Percentiles rank a stretch among this genome's conserved stretches.
Evolutionary conservation across 805 yeast genomes (phyloP).

Genomic region (Pichia cephalocereana): DNA sequence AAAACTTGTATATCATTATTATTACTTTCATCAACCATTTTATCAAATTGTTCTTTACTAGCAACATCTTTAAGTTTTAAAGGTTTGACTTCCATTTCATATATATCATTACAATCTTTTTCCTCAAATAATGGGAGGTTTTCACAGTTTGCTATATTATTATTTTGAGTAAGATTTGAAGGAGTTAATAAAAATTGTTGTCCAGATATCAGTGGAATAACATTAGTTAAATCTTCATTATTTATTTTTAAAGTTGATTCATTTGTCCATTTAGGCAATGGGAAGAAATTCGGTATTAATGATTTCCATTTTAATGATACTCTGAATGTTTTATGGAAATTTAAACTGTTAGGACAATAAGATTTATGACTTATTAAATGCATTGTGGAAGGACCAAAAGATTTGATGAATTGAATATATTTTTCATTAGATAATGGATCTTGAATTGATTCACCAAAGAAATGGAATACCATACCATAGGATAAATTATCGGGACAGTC

Average conservation of each 20-base stretch:
- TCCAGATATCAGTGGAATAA: constrained; percentile 23
- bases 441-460: constrained; percentile 46
- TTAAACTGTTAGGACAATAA: constrained; percentile 51
- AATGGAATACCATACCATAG: constrained; percentile 57
- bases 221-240: constrained; percentile 5
- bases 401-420: constrained; percentile 41
- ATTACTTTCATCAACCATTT: background rate
- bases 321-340: constrained; percentile 46
- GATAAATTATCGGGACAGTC: constrained; percentile 4
- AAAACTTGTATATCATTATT: constrained; percentile 1
- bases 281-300: constrained; percentile 36
- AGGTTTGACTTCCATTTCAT: constrained; percentile 20
- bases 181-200: constrained; percentile 19
- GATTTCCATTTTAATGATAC: constrained; percentile 49
- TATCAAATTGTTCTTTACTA: constrained; percentile 8
- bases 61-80: constrained; percentile 5
- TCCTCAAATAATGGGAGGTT: constrained; percentile 12
- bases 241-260: constrained; percentile 23
- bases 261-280: constrained; percentile 29
- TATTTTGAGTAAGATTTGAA: background rate
- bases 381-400: constrained; percentile 40
- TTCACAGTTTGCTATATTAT: background rate
- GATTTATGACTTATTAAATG: constrained; percentile 71
- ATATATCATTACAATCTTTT: constrained; percentile 15
- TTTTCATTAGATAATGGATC: constrained; percentile 33